Evolutionary conservation across 345 rosid genomes (phyloP).

Genomic region (Arabidopsis arenosa): DNA sequence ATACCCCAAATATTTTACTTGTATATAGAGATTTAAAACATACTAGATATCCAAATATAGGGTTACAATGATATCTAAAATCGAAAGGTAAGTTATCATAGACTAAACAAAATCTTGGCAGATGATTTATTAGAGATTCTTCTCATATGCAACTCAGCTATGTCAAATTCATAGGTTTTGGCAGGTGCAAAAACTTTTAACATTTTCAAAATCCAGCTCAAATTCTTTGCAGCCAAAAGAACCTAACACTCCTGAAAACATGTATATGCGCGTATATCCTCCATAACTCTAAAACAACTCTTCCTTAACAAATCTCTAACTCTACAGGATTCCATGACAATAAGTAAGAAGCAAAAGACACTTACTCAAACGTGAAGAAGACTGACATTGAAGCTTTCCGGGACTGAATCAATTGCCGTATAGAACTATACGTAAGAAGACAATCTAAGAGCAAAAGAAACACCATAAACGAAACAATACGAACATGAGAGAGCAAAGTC

Average conservation of each 20-base stretch:
- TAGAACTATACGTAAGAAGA: conserved; percentile 64
- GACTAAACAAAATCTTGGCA: not conserved
- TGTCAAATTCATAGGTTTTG: conserved; percentile 1
- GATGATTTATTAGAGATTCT: not conserved
- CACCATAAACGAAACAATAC: conserved; percentile 81
- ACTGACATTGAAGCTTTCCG: conserved; percentile 85
- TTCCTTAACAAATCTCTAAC: not conserved
- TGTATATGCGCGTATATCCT: not conserved
- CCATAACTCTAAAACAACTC: not conserved
- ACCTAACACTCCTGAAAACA: not conserved
- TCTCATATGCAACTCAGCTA: not conserved
- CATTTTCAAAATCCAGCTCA: not conserved
- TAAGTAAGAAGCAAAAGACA: conserved; percentile 5
- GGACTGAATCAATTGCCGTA: conserved; percentile 64
- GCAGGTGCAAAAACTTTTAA: not conserved
- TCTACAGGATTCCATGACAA: not conserved
- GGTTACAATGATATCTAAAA: not conserved
- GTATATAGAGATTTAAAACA: not conserved
- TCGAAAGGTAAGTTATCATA: not conserved
- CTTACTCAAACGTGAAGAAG: conserved; percentile 97
- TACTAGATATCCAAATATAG: not conserved
- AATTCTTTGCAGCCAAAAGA: not conserved
- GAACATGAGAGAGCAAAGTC: conserved; percentile 63
- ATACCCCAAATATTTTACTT: not conserved
- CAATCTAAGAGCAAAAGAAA: conserved; percentile 76